A percentile compares a stretch with the other conserved stretches of the same genome.
phyloP scores from a whole-genome alignment of 73 alveolate species.

The Paramecium sonneborni region DNA sequence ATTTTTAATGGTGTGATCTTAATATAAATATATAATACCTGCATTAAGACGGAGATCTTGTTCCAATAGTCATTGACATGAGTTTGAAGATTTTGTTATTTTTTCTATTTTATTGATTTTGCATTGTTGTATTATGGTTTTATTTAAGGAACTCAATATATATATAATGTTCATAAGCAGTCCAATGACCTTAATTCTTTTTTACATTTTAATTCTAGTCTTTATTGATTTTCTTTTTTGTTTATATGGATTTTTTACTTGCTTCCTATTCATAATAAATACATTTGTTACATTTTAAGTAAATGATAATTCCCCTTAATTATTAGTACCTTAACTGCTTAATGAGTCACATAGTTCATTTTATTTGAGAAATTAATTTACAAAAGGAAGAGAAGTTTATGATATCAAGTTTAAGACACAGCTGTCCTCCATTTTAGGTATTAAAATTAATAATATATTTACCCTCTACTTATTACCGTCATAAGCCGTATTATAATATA shows the following conservation, averaged over 20 bases:
- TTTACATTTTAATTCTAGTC: background rate
- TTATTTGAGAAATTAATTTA: background rate
- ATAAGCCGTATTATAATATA: conserved; percentile 23
- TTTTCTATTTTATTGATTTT: background rate
- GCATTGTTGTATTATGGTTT: background rate
- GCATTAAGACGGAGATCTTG: conserved; percentile 50
- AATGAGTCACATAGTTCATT: background rate
- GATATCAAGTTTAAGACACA: background rate
- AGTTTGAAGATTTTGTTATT: conserved; percentile 50
- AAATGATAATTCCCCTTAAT: background rate
- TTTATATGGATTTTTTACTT: background rate
- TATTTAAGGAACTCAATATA: conserved; percentile 17
- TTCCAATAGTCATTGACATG: conserved; percentile 27
- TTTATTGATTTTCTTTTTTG: background rate
- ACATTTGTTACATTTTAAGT: background rate
- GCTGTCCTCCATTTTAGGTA: conserved; percentile 21
- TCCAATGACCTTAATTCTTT: conserved; percentile 42
- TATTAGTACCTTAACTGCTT: conserved; percentile 26
- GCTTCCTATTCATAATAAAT: background rate
- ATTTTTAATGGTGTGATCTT: conserved; percentile 53
- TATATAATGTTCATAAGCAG: background rate
- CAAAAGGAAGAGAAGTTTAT: background rate
- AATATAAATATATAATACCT: background rate
- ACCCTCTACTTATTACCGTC: conserved; percentile 2
- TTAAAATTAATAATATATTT: background rate